phyloP scores from a whole-genome alignment of 2,329 filamentous ascomycete species.

The Trichophyton simii region DNA sequence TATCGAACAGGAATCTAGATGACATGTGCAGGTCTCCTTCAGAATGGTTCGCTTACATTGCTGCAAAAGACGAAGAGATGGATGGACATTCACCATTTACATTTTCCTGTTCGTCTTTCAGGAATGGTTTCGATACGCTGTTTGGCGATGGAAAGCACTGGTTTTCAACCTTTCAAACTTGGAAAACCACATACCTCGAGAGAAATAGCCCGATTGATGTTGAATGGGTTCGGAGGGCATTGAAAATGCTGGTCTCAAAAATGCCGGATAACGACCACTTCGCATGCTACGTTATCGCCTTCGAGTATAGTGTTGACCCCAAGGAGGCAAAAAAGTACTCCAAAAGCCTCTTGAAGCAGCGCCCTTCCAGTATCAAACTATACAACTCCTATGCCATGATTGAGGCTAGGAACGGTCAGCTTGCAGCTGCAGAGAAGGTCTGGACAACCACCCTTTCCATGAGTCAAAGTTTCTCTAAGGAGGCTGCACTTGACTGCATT shows the following conservation, averaged over 20 bases:
- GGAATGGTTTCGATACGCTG: constrained; percentile 40
- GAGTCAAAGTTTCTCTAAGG: constrained; percentile 30
- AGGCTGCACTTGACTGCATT: constrained; percentile 27
- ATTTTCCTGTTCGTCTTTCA: constrained; percentile 28
- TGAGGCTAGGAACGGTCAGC: constrained; percentile 49
- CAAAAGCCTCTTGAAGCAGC: constrained; percentile 59
- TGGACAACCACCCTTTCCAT: constrained; percentile 55
- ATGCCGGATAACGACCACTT: constrained; percentile 40
- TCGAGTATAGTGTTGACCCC: constrained; percentile 48
- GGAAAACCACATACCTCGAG: constrained; percentile 18
- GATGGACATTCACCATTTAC: constrained; percentile 17
- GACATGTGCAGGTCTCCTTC: constrained; percentile 16
- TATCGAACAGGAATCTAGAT: constrained; percentile 32
- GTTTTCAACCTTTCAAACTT: constrained; percentile 29
- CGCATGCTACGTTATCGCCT: constrained; percentile 57
- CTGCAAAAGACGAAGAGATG: constrained; percentile 7
- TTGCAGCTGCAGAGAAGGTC: constrained; percentile 49
- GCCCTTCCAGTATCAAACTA: constrained; percentile 50
- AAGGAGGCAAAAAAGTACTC: constrained; percentile 53
- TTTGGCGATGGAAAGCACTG: constrained; percentile 41
- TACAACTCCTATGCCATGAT: constrained; percentile 72
- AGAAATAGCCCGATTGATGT: constrained; percentile 27
- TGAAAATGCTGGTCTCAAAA: constrained; percentile 46
- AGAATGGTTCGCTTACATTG: constrained; percentile 17
- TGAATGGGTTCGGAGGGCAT: constrained; percentile 39